Conservation (phyloP, 164 flowering plant species). For the Protea cynaroides region DNA sequence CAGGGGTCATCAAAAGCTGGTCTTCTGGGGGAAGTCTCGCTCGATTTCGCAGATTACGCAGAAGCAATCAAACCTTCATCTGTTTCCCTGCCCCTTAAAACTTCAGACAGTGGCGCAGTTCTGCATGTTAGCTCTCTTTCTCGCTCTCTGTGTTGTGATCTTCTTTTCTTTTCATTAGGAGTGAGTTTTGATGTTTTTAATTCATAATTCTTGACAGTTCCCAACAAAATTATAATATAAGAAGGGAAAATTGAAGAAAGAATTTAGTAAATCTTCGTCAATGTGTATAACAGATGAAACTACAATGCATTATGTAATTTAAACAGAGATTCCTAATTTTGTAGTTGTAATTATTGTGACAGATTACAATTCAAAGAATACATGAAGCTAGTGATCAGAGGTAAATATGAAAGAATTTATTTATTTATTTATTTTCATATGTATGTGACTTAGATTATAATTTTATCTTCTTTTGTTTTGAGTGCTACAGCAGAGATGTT, state of each 20-base stretch:
- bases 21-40: slow-evolving; percentile 61
- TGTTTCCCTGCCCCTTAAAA: slow-evolving; percentile 57
- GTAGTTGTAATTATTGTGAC: slow-evolving; percentile 10
- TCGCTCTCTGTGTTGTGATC: background rate
- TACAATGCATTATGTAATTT: background rate
- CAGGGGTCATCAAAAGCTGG: slow-evolving; percentile 81
- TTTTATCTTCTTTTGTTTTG: background rate
- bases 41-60: slow-evolving; percentile 71
- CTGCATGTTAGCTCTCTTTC: slow-evolving; percentile 59
- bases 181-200: too few relatives aligned
- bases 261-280: background rate
- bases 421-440: background rate
- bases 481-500: slow-evolving; percentile 34
- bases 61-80: slow-evolving; percentile 50
- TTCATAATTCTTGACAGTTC: background rate
- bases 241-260: background rate
- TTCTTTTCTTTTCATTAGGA: too few relatives aligned
- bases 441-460: background rate
- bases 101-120: slow-evolving; percentile 49
- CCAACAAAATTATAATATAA: background rate
- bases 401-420: slow-evolving; percentile 19
- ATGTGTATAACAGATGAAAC: background rate
- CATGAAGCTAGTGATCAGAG: slow-evolving; percentile 47
- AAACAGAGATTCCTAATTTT: background rate
- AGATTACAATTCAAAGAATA: slow-evolving; percentile 73